A percentile compares a stretch with the other conserved stretches of the same genome.
phyloP scores from a whole-genome alignment of 371 early-diverging fungal genomes.

The Circinella minor region DNA sequence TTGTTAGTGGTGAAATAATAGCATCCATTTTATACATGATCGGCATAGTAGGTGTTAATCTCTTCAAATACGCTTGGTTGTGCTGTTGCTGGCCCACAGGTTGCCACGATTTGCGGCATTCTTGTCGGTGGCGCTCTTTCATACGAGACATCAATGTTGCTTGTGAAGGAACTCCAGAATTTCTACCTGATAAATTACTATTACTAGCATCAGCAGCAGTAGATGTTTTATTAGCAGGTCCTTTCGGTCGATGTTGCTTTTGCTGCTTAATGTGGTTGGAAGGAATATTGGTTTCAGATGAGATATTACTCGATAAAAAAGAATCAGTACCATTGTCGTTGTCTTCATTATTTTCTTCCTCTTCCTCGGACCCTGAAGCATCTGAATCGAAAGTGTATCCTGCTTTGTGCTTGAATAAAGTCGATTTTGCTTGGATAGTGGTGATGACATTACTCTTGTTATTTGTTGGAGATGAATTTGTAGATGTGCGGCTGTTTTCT shows the following conservation, averaged over 20 bases:
- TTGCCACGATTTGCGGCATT: constrained; percentile 26
- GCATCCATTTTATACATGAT: neutral
- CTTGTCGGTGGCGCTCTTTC: constrained; percentile 32
- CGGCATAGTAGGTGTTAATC: neutral
- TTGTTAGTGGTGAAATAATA: neutral
- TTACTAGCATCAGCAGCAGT: neutral
- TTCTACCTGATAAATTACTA: too few species aligned
- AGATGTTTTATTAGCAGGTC: constrained; percentile 1
- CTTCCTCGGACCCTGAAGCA: neutral
- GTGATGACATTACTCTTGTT: neutral
- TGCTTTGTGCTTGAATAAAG: constrained; percentile 11
- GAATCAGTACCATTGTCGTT: constrained; percentile 11
- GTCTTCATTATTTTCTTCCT: neutral
- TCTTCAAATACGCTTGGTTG: neutral
- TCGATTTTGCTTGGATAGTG: neutral
- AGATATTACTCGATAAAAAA: constrained; percentile 4
- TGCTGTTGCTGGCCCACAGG: neutral
- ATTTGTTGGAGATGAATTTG: neutral
- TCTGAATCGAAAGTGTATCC: constrained; percentile 20
- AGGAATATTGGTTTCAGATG: neutral
- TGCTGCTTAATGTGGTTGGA: constrained; percentile 5
- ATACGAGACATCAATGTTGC: constrained; percentile 23
- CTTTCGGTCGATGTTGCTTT: neutral
- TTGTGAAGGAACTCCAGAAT: neutral
- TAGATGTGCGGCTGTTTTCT: neutral